These are phyloP conservation scores for Spathaspora sp. DNA, from an alignment of 1,139 yeast genomes.

Conservation along the genomic window DNA sequence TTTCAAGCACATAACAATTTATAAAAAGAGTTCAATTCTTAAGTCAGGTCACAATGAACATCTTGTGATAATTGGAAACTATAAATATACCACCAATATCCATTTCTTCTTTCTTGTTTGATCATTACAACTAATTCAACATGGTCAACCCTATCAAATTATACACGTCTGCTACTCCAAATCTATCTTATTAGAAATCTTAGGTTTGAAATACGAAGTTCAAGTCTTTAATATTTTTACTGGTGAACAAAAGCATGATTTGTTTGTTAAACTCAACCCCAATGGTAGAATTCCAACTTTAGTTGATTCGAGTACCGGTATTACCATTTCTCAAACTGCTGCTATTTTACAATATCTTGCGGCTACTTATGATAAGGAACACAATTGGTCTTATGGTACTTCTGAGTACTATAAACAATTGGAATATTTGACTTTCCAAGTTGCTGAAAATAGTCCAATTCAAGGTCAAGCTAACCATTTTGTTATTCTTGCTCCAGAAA, in stretches of 20 bases:
- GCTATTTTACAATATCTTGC: constrained; percentile 58
- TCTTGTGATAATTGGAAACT: too few species aligned
- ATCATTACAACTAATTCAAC: too few species aligned
- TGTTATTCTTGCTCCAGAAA: constrained; percentile 40
- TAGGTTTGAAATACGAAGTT: constrained; percentile 48
- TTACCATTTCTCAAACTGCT: constrained; percentile 53
- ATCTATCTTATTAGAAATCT: constrained; percentile 49
- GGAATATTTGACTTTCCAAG: constrained; percentile 55
- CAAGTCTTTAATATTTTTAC: constrained; percentile 39
- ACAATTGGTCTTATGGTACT: constrained; percentile 50
- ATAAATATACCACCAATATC: too few species aligned
- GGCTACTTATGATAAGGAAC: constrained; percentile 55
- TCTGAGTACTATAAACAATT: constrained; percentile 48
- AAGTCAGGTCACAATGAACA: too few species aligned
- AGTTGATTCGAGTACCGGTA: constrained; percentile 44
- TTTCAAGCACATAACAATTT: too few species aligned
- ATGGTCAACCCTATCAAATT: constrained; percentile 15
- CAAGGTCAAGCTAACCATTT: constrained; percentile 60
- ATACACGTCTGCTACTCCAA: constrained; percentile 55
- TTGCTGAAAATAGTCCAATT: constrained; percentile 62
- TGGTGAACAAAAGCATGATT: constrained; percentile 48
- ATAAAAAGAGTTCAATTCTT: too few species aligned
- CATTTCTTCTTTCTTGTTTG: too few species aligned
- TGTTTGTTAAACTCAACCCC: constrained; percentile 56
- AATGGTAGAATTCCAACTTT: constrained; percentile 65